Evolutionary conservation across 495 filamentous ascomycete species (phyloP), one percentile per base, ranked within the genome.

Genomic region (Cryomyces minteri): DNA sequence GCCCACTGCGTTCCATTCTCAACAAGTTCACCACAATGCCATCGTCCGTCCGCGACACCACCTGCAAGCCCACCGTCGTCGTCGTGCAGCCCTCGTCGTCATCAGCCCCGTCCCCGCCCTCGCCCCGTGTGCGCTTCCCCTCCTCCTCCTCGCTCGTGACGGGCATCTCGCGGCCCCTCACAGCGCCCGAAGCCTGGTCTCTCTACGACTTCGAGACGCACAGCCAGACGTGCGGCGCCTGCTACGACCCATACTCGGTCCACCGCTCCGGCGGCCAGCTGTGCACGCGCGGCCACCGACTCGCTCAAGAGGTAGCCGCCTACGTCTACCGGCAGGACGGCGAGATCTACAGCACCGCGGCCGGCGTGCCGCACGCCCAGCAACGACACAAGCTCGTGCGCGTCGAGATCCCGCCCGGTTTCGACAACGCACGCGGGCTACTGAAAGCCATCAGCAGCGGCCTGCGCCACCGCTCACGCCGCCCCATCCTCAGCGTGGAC

Each of bases 131-230:
- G 18, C 18, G 34, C 34, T 9, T 38, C 34, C 9, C 9, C 34
- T 38, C 12, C 34, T 10, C 12, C 9, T 38, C 34, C 12, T 14
- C 9, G 12, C 58, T 54, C 33, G 55, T 60, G 36, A 54, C 51
- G 34, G 41, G 40, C 28, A 43, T 58, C 37, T 53, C 53, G 3
- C 52, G 59, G 18, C 54, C 58, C 4, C 44, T 60, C 33, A 55
- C 49, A 40, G 41, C 12, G 10, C 41, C 43, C 31, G 61, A 64
- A 48, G 47, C 48, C 47, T 61, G 61, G 61, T 56, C 58, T 0
- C 40, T 60, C 28, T 61, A 64, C 51, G 32, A 58, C 44, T 62
- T 62, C 41, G 61, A 64, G 43, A 45, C 43, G 28, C 61, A 64
- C 44, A 58, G 58, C 12, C 53, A 47, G 9, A 51, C 51, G 39